These are phyloP conservation scores for Pleurotus citrinopileatus DNA, from an alignment of 768 basidiomycete species.

Conservation along the genomic window DNA sequence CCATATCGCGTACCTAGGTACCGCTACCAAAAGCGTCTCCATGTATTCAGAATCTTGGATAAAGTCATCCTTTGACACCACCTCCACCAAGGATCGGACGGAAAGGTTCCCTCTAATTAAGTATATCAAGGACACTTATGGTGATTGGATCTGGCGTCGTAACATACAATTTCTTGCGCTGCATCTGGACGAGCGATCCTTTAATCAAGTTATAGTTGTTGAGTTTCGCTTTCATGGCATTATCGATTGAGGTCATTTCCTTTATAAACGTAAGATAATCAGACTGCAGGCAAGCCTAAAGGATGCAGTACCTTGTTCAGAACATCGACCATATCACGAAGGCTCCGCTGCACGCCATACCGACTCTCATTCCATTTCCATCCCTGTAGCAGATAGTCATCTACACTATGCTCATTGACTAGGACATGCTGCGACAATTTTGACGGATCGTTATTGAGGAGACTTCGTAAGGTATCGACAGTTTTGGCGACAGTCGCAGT, in stretches of 20 bases:
- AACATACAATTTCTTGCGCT: conserved; percentile 86
- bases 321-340: conserved; percentile 82
- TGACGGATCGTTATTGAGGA: conserved; percentile 82
- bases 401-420: conserved; percentile 76
- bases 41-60: conserved; percentile 90
- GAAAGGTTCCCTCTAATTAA: conserved; percentile 86
- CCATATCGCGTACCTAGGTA: conserved; percentile 72
- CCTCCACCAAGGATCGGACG: conserved; percentile 78
- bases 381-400: conserved; percentile 71
- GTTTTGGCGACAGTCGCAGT: conserved; percentile 87
- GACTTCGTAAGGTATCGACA: conserved; percentile 89
- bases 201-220: conserved; percentile 93
- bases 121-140: conserved; percentile 10
- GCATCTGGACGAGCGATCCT: conserved; percentile 86
- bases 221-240: conserved; percentile 88
- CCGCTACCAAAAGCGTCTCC: conserved; percentile 89
- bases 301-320: conserved; percentile 68
- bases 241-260: conserved; percentile 96
- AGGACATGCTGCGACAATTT: conserved; percentile 74
- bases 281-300: neutral
- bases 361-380: conserved; percentile 97
- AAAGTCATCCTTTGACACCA: conserved; percentile 80
- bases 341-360: conserved; percentile 78
- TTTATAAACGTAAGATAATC: conserved; percentile 25
- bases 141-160: conserved; percentile 3